Percentiles rank a stretch among this genome's conserved stretches.
phyloP scores from a whole-genome alignment of 2,329 filamentous ascomycete genomes.

The Pestalotiopsis fici region DNA sequence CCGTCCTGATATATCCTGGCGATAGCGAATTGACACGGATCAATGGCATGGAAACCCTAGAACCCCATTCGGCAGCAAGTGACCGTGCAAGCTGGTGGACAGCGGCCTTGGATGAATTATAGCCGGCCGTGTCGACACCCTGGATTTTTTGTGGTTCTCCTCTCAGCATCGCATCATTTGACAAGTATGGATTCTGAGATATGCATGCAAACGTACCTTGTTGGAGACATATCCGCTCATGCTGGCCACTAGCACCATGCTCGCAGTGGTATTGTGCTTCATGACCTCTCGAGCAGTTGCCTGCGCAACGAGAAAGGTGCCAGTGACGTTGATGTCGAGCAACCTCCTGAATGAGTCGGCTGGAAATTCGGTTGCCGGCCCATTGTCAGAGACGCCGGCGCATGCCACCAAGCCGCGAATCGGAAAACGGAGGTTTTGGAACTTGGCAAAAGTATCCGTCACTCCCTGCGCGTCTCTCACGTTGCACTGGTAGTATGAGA shows the following conservation, averaged over 20 bases:
- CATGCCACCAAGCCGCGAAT: slow-evolving; percentile 32
- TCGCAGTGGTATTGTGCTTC: slow-evolving; percentile 42
- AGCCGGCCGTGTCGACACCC: slow-evolving; percentile 43
- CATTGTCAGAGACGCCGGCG: slow-evolving; percentile 30
- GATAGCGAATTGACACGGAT: slow-evolving; percentile 56
- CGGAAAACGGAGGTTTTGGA: slow-evolving; percentile 20
- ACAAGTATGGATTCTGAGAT: not conserved
- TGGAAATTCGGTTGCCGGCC: slow-evolving; percentile 25
- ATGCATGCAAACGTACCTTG: slow-evolving; percentile 36
- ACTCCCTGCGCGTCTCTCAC: slow-evolving; percentile 20
- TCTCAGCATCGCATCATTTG: slow-evolving; percentile 16
- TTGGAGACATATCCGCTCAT: slow-evolving; percentile 53
- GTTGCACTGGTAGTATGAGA: slow-evolving; percentile 24
- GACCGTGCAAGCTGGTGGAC: slow-evolving; percentile 52
- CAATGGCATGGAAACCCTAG: slow-evolving; percentile 34
- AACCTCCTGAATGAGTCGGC: slow-evolving; percentile 22
- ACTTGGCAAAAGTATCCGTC: slow-evolving; percentile 15
- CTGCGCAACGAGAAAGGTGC: slow-evolving; percentile 47
- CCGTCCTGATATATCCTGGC: slow-evolving; percentile 54
- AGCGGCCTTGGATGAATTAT: slow-evolving; percentile 56
- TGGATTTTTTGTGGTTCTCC: slow-evolving; percentile 11
- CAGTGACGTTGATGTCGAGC: slow-evolving; percentile 46
- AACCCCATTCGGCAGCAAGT: slow-evolving; percentile 54
- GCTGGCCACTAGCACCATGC: slow-evolving; percentile 49
- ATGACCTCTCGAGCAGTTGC: slow-evolving; percentile 49